Evolutionary conservation across 2,329 filamentous ascomycete species (phyloP).

Genomic region (Cladophialophora immunda): DNA sequence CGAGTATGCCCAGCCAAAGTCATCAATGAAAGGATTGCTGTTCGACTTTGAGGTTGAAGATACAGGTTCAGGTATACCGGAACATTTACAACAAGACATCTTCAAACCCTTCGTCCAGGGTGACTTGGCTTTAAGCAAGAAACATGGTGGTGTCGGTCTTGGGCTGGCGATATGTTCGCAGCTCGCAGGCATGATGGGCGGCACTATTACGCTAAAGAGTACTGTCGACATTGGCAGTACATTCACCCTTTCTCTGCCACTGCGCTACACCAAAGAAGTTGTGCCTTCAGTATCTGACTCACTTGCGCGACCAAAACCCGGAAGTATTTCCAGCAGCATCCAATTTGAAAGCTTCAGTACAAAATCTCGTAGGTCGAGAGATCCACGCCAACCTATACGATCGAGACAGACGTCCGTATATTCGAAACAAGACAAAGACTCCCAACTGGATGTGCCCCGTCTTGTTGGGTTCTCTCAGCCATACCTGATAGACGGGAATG

Average conservation of each 20-base stretch:
- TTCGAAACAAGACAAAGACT: slow-evolving; percentile 50
- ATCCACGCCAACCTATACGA: slow-evolving; percentile 19
- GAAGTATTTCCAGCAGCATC: slow-evolving; percentile 24
- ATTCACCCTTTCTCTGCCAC: slow-evolving; percentile 82
- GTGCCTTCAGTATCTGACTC: slow-evolving; percentile 50
- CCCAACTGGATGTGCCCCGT: slow-evolving; percentile 60
- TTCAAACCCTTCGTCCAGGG: slow-evolving; percentile 95
- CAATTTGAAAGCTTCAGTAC: slow-evolving; percentile 29
- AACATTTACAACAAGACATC: slow-evolving; percentile 77
- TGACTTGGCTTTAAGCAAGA: slow-evolving; percentile 84
- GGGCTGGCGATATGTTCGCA: slow-evolving; percentile 89
- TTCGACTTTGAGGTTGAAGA: slow-evolving; percentile 92
- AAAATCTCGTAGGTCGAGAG: slow-evolving; percentile 17
- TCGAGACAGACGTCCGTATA: slow-evolving; percentile 23
- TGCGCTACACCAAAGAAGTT: slow-evolving; percentile 76
- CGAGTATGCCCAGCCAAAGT: slow-evolving; percentile 58
- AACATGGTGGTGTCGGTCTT: slow-evolving; percentile 85
- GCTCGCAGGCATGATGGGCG: slow-evolving; percentile 85
- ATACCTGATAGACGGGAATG: slow-evolving; percentile 48
- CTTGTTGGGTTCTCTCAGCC: slow-evolving; percentile 83
- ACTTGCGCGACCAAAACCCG: slow-evolving; percentile 24
- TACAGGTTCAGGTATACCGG: slow-evolving; percentile 82
- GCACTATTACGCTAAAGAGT: slow-evolving; percentile 75
- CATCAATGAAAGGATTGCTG: slow-evolving; percentile 67
- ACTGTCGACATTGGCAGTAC: slow-evolving; percentile 76